Conservation (phyloP, 352 stramenopile genomes). For the Thalassiosira livingstoniorum region DNA sequence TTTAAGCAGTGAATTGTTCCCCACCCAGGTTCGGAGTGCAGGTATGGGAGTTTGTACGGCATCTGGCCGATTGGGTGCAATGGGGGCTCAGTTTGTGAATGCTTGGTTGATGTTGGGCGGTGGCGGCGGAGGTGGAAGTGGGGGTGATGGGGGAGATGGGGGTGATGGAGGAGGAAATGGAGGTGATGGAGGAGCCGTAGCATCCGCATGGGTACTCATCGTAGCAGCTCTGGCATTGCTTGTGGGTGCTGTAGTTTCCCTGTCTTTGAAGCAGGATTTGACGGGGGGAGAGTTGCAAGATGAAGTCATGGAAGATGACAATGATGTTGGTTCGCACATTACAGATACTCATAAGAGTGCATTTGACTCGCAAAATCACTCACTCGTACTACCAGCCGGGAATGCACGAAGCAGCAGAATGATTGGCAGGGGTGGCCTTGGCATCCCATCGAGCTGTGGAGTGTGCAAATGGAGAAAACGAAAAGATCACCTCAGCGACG, state of each 20-base stretch:
- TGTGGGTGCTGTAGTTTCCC: conserved; percentile 40
- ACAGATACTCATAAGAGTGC: too few relatives aligned
- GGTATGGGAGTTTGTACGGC: conserved; percentile 91
- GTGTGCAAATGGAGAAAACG: not conserved
- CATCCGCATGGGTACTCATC: conserved; percentile 49
- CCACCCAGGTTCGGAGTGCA: conserved; percentile 89
- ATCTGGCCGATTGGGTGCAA: conserved; percentile 89
- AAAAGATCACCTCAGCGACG: conserved; percentile 61
- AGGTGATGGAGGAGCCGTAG: conserved; percentile 8
- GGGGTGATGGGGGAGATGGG: not conserved
- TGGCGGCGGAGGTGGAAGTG: not conserved
- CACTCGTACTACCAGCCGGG: not conserved
- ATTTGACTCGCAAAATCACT: not conserved
- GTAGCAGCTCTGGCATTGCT: conserved; percentile 48
- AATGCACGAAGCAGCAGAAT: conserved; percentile 10
- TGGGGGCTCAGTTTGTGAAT: conserved; percentile 88
- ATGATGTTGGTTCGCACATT: too few relatives aligned
- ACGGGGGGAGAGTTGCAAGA: conserved; percentile 47
- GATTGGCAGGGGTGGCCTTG: not conserved
- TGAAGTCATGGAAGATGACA: conserved; percentile 23
- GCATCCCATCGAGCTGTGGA: not conserved
- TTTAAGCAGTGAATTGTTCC: conserved; percentile 90
- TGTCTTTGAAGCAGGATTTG: conserved; percentile 49
- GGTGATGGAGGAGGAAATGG: too few relatives aligned
- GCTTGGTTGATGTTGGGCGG: conserved; percentile 54